These are phyloP conservation scores for Penicilliopsis zonata DNA, from an alignment of 495 filamentous ascomycete species.

Conservation along the genomic window DNA sequence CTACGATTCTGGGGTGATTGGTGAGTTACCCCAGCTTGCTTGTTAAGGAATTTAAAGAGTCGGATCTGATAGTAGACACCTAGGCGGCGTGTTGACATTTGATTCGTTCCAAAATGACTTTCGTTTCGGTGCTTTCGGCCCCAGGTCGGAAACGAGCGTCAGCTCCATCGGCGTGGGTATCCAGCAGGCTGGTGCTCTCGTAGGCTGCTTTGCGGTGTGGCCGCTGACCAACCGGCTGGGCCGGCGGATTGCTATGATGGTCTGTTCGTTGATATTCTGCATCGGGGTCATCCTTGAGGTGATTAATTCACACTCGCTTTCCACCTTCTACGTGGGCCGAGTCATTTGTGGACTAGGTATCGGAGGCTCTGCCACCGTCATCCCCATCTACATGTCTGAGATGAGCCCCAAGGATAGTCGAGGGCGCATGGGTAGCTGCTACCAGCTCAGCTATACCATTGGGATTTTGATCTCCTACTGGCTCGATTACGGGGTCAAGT, in stretches of 20 bases:
- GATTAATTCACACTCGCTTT: constrained; percentile 27
- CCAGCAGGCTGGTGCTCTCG: constrained; percentile 34
- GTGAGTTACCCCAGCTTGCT: constrained; percentile 9
- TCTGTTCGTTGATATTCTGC: constrained; percentile 34
- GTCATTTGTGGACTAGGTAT: constrained; percentile 45
- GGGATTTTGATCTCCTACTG: constrained; percentile 41
- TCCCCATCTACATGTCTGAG: constrained; percentile 46
- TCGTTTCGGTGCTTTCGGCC: constrained; percentile 22
- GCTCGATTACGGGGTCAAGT: constrained; percentile 43
- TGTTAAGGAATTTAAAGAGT: too few relatives aligned
- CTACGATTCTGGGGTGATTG: constrained; percentile 34
- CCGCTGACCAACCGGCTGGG: constrained; percentile 33
- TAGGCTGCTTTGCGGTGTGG: constrained; percentile 39
- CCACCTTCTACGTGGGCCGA: constrained; percentile 32
- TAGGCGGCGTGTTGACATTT: constrained; percentile 37
- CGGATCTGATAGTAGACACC: not conserved
- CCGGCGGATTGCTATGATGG: constrained; percentile 29
- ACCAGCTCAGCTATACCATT: constrained; percentile 41
- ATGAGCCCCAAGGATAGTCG: constrained; percentile 44
- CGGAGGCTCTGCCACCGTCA: constrained; percentile 42
- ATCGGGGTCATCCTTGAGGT: constrained; percentile 34
- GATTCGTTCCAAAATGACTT: constrained; percentile 34
- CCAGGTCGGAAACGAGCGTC: constrained; percentile 22
- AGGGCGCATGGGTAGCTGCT: constrained; percentile 38
- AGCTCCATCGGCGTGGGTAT: constrained; percentile 34